phyloP scores from a whole-genome alignment of 202 grass and related monocot species.

The Setaria viridis region DNA sequence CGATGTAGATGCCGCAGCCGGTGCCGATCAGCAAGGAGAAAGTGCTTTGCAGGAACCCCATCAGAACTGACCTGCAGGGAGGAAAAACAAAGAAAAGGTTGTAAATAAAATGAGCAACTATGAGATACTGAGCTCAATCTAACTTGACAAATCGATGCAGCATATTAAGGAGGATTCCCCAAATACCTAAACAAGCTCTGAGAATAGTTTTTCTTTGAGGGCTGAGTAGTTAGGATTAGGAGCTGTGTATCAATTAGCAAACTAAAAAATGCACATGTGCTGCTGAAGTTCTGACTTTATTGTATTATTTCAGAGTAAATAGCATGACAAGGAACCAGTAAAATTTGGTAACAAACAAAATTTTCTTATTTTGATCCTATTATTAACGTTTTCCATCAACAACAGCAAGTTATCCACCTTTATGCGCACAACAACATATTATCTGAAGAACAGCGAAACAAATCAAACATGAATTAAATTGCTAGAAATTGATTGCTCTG shows the following conservation, averaged over 20 bases:
- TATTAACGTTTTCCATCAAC: not conserved
- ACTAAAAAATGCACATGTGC: not conserved
- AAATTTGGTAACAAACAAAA: not conserved
- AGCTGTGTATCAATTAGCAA: not conserved
- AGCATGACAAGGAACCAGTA: not conserved
- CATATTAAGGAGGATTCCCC: not conserved
- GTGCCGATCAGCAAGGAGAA: slow-evolving; percentile 71
- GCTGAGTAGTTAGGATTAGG: not conserved
- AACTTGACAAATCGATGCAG: not conserved
- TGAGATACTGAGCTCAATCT: not conserved
- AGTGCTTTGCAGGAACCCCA: slow-evolving; percentile 75
- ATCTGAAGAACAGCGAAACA: not conserved
- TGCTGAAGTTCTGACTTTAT: not conserved
- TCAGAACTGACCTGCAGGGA: slow-evolving; percentile 42
- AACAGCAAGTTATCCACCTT: not conserved
- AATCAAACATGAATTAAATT: not conserved
- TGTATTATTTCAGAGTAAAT: not conserved
- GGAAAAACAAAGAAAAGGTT: not conserved
- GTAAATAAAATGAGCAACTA: not conserved
- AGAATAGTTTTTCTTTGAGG: not conserved
- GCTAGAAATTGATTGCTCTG: not conserved
- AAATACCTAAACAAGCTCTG: not conserved
- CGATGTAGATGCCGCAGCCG: slow-evolving; percentile 76
- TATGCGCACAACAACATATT: not conserved
- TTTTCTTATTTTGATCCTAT: not conserved